Evolutionary conservation across 208 protist genomes (phyloP).

Genomic region (Angomonas deanei): DNA sequence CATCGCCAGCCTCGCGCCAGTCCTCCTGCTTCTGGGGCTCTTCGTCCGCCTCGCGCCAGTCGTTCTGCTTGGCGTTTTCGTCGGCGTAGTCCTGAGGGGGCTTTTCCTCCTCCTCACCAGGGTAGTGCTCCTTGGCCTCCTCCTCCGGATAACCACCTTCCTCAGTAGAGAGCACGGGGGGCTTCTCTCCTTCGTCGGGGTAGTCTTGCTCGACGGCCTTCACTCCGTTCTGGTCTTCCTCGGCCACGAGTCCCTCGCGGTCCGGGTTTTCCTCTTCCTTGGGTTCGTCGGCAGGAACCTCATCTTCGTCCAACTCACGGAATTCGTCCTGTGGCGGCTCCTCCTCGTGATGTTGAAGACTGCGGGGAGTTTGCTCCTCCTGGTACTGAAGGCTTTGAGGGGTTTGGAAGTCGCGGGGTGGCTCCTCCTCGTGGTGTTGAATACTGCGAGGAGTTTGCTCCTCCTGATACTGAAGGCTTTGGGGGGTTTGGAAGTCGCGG

Average conservation of each 20-base stretch:
- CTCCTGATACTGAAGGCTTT: background rate
- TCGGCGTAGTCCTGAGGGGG: background rate
- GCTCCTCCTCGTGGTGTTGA: background rate
- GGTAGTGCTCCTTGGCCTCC: background rate
- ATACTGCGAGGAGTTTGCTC: conserved; percentile 1
- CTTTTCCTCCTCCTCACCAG: background rate
- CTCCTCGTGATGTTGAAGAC: background rate
- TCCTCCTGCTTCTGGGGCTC: background rate
- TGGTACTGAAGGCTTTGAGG: background rate
- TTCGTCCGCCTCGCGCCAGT: background rate
- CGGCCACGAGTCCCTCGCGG: background rate
- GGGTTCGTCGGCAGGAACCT: background rate
- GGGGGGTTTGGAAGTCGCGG: background rate
- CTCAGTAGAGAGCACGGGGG: background rate
- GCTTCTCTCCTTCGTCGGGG: background rate
- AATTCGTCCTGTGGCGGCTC: background rate
- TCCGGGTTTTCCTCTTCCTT: background rate
- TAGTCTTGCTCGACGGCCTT: background rate
- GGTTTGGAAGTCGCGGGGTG: background rate
- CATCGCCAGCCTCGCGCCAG: background rate
- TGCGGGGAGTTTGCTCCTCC: background rate
- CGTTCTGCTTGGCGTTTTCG: background rate
- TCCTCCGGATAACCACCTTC: background rate
- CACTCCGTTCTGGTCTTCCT: background rate
- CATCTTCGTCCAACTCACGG: background rate